Evolutionary conservation across 345 rosid genomes (phyloP).

Genomic region (Eucalyptus marginata): DNA sequence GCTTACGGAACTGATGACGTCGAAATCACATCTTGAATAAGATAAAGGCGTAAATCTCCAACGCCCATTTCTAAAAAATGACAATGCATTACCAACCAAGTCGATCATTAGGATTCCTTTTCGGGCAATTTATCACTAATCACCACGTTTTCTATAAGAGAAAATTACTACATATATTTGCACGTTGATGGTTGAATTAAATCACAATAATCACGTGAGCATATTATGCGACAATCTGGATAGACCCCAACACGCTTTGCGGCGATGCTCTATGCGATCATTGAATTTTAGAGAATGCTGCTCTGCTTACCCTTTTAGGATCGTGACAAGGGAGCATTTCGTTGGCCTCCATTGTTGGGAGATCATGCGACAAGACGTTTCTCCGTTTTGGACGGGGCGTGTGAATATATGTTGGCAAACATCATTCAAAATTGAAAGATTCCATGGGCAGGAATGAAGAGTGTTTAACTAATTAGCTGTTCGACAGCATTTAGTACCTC

Average conservation of each 20-base stretch:
- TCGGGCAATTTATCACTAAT: fast-evolving
- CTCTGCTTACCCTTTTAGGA: too few relatives aligned
- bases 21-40: neutral
- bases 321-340: neutral
- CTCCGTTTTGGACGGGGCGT: neutral
- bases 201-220: neutral
- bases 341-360: neutral
- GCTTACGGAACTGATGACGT: neutral
- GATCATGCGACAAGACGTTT: neutral
- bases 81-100: neutral
- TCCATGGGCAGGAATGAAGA: neutral
- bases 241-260: neutral
- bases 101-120: neutral
- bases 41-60: neutral
- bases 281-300: neutral
- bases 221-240: neutral
- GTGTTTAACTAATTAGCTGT: too few relatives aligned
- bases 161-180: neutral
- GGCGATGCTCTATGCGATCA: neutral
- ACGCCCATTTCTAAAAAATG: neutral
- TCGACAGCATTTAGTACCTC: neutral
- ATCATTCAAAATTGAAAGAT: neutral
- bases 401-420: neutral
- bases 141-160: fast-evolving
- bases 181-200: neutral